Evolutionary conservation across 768 basidiomycete genomes (phyloP).

Genomic region (Kwoniella shandongensis): DNA sequence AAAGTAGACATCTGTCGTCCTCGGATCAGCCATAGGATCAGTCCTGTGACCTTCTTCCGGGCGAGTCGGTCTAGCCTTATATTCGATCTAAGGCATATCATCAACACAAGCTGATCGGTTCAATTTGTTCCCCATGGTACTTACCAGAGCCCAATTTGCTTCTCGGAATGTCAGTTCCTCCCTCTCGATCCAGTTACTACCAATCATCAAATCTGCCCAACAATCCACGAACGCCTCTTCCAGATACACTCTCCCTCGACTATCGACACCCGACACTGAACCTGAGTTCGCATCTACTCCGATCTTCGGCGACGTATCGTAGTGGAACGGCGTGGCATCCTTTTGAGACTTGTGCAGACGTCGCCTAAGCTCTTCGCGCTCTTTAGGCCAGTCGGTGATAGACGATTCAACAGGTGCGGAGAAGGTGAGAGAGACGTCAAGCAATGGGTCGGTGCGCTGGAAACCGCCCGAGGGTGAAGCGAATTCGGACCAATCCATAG

Average conservation of each 20-base stretch:
- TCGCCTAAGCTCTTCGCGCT: slow-evolving; percentile 69
- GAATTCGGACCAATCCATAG: slow-evolving; percentile 89
- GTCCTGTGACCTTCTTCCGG: slow-evolving; percentile 24
- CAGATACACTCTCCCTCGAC: slow-evolving; percentile 53
- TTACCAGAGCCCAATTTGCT: slow-evolving; percentile 88
- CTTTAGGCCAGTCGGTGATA: slow-evolving; percentile 71
- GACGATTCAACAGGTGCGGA: slow-evolving; percentile 60
- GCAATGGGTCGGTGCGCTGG: slow-evolving; percentile 70
- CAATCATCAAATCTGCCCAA: slow-evolving; percentile 56
- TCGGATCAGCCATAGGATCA: slow-evolving; percentile 60
- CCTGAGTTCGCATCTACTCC: slow-evolving; percentile 63
- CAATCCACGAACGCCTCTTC: slow-evolving; percentile 88
- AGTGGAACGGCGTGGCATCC: slow-evolving; percentile 77
- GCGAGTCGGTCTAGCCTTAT: slow-evolving; percentile 66
- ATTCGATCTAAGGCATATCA: slow-evolving; percentile 72
- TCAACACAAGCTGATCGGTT: slow-evolving; percentile 1
- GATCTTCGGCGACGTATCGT: slow-evolving; percentile 82
- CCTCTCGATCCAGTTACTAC: slow-evolving; percentile 77
- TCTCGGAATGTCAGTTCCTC: slow-evolving; percentile 76
- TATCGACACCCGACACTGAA: slow-evolving; percentile 20
- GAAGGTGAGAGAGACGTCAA: slow-evolving; percentile 81
- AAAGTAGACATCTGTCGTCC: slow-evolving; percentile 70
- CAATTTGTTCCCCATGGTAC: slow-evolving; percentile 41
- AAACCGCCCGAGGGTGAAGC: slow-evolving; percentile 69
- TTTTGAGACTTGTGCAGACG: slow-evolving; percentile 84